Evolutionary conservation across 768 basidiomycete genomes (phyloP), one percentile per base, ranked within the genome.

Genomic region (Austroboletus eburneus): DNA sequence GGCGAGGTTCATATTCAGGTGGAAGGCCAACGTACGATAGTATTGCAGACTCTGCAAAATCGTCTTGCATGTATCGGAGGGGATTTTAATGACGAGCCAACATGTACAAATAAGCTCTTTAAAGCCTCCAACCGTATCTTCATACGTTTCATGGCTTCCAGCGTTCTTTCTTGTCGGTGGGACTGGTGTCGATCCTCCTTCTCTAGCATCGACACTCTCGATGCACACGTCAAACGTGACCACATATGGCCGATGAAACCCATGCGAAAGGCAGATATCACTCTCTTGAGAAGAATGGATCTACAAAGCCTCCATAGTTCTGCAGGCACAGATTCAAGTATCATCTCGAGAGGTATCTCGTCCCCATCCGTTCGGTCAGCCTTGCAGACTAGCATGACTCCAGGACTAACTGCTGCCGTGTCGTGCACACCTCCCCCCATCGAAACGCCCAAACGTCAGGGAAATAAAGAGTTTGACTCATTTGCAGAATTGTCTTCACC

Each of bases 21-120:
- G 82, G 73, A 21, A 91, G 73, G 8, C 76, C 80, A 10, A 92
- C 67, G 57, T 80, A 79, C 29, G 59, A 62, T 33, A 79, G 63
- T 39, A 77, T 49, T 12, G 60, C 56, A 30, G 48, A 30, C 29
- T 63, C 63, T 43, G 21, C 29, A 40, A 65, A 45, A 22, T 38
- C 42, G 17, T 38, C n/a, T 17, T 51, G 23, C 54, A 52, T 45
- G 21, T 42, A 2, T 23, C 24, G 18, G 30, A 14, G 27, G 34
- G 35, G 39, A 17, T 12, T 35, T 16, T 21, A 16, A 24, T 29
- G 37, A 25, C 27, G 37, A 40, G 48, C 17, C 18, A 64, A 61
- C 43, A 56, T 18, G 33, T 14, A 46, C 39, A 64, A 64, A 64
- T 39, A 64, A 51, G 27, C 13, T 37, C 20, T 17, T 35, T 41